Evolutionary conservation across 2,329 filamentous ascomycete genomes (phyloP).

Genomic region (Trichophyton schoenleinii): DNA sequence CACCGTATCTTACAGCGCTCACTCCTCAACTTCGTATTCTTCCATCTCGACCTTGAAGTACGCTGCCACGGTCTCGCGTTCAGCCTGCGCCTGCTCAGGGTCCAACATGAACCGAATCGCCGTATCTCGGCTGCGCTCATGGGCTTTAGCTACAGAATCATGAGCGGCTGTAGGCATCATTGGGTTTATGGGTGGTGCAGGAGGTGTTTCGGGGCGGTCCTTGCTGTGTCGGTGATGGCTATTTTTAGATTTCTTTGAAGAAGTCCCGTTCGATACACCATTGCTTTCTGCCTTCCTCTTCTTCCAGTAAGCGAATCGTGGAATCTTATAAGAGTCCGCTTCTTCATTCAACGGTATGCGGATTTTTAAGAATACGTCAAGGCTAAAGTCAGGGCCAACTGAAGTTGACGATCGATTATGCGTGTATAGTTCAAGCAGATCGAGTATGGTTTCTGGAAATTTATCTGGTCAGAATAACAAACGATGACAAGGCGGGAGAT

Average conservation of each 20-base stretch:
- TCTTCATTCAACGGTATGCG: conserved; percentile 80
- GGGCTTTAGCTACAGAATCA: conserved; percentile 32
- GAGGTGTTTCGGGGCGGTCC: conserved; percentile 12
- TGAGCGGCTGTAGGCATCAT: conserved; percentile 36
- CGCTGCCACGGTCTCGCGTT: conserved; percentile 53
- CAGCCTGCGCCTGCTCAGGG: conserved; percentile 57
- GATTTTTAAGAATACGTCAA: conserved; percentile 70
- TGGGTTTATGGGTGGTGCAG: conserved; percentile 22
- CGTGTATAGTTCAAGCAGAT: conserved; percentile 84
- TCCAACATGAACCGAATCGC: conserved; percentile 88
- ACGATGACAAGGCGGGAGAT: conserved; percentile 3
- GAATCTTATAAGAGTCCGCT: conserved; percentile 49
- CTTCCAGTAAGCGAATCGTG: conserved; percentile 50
- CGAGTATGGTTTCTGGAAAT: conserved; percentile 64
- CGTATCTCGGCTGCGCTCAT: conserved; percentile 46
- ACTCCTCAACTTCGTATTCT: conserved; percentile 39
- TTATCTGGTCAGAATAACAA: conserved; percentile 22
- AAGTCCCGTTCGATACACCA: conserved; percentile 13
- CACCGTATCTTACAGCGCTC: neutral
- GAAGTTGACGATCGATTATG: conserved; percentile 65
- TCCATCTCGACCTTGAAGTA: conserved; percentile 69
- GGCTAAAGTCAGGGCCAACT: conserved; percentile 57
- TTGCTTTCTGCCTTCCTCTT: conserved; percentile 16
- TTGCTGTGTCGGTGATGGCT: conserved; percentile 7
- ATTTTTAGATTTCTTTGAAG: conserved; percentile 12